These are phyloP conservation scores for Rhodocollybia butyracea DNA, from an alignment of 768 basidiomycete species.

Conservation along the genomic window DNA sequence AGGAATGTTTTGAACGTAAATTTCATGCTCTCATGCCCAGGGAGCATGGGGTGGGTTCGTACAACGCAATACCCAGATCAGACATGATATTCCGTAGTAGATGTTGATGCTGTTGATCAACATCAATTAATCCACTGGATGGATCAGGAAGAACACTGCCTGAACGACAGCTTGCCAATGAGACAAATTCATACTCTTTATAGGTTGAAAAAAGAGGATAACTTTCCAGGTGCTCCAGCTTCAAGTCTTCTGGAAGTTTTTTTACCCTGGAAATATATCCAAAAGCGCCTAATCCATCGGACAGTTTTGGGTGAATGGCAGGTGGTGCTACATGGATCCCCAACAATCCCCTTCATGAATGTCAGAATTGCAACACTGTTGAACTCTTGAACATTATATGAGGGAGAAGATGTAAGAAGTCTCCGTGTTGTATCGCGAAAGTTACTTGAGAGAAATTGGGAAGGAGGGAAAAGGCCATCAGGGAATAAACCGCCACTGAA, in stretches of 20 bases:
- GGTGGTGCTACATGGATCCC: not conserved
- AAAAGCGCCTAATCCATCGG: conserved; percentile 14
- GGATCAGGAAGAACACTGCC: not conserved
- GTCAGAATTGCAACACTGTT: conserved; percentile 9
- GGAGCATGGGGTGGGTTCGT: not conserved
- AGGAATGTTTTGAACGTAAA: conserved; percentile 2
- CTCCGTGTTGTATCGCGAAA: not conserved
- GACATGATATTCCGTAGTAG: not conserved
- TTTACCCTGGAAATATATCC: conserved; percentile 6
- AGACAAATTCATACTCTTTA: conserved; percentile 1
- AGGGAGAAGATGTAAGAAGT: conserved; percentile 6
- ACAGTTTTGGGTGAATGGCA: conserved; percentile 4
- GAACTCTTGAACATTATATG: conserved; percentile 11
- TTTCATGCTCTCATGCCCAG: not conserved
- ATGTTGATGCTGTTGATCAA: too few relatives aligned
- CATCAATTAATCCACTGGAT: too few relatives aligned
- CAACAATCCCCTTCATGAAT: conserved; percentile 5
- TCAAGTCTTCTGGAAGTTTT: conserved; percentile 8
- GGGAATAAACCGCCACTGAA: conserved; percentile 7
- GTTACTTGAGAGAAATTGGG: conserved; percentile 8
- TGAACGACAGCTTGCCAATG: not conserved
- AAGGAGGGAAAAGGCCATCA: conserved; percentile 9
- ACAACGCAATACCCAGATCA: not conserved
- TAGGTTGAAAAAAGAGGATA: conserved; percentile 14
- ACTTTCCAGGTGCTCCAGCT: not conserved